Conservation (phyloP, 2,329 filamentous ascomycete species). For the Pyricularia grisea region DNA sequence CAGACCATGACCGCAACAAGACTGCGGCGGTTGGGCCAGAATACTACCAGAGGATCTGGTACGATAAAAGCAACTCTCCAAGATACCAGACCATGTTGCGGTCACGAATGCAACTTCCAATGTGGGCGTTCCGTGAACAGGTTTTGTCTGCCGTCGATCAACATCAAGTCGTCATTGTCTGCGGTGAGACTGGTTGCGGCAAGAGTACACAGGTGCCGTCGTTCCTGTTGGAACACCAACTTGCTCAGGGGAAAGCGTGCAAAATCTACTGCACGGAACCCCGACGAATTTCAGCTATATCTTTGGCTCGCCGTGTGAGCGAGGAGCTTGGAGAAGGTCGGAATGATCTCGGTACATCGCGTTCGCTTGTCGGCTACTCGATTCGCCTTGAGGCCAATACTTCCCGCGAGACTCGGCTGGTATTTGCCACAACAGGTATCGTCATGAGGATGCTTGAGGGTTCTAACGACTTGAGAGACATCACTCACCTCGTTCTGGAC, state of each 20-base stretch:
- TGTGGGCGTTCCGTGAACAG: slow-evolving; percentile 74
- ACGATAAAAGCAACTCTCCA: slow-evolving; percentile 42
- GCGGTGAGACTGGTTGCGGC: slow-evolving; percentile 87
- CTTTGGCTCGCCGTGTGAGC: slow-evolving; percentile 83
- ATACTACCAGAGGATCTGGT: slow-evolving; percentile 49
- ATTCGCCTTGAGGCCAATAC: slow-evolving; percentile 88
- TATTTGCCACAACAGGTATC: slow-evolving; percentile 86
- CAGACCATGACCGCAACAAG: slow-evolving; percentile 31
- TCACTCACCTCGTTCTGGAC: slow-evolving; percentile 92
- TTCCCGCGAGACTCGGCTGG: slow-evolving; percentile 68
- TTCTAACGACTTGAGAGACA: slow-evolving; percentile 74
- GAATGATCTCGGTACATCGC: slow-evolving; percentile 68
- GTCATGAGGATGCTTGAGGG: slow-evolving; percentile 97
- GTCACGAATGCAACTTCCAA: slow-evolving; percentile 72
- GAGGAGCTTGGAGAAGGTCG: slow-evolving; percentile 85
- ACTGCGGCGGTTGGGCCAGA: slow-evolving; percentile 30
- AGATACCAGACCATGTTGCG: slow-evolving; percentile 73
- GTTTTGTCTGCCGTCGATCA: slow-evolving; percentile 69
- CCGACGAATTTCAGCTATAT: slow-evolving; percentile 90
- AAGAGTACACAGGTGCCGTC: slow-evolving; percentile 98
- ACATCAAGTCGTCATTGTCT: slow-evolving; percentile 84
- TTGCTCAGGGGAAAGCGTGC: slow-evolving; percentile 69
- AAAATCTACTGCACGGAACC: slow-evolving; percentile 96
- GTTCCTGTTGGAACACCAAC: slow-evolving; percentile 83
- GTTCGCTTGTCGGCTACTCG: slow-evolving; percentile 87